Percentiles rank a stretch among this genome's conserved stretches.
Evolutionary conservation across 2,329 filamentous ascomycete genomes (phyloP).

Genomic region (Fusarium sp.): DNA sequence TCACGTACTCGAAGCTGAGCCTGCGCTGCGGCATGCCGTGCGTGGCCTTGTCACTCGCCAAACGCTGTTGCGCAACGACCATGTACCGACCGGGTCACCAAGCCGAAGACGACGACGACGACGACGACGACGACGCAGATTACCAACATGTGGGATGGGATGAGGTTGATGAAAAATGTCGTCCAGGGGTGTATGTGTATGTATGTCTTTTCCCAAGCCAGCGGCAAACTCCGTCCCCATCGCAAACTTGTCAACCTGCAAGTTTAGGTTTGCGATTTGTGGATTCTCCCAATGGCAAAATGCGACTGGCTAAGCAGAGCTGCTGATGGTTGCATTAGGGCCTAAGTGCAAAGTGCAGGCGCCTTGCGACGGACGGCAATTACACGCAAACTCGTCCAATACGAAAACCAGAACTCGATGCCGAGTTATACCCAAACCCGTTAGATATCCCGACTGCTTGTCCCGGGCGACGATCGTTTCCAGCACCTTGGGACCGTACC

Average conservation of each 20-base stretch:
- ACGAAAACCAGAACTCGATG: conserved; percentile 10
- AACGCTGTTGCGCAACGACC: background rate
- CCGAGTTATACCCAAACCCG: background rate
- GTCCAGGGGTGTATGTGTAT: background rate
- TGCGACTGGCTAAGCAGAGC: conserved; percentile 35
- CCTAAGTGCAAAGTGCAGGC: conserved; percentile 1
- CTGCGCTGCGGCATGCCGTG: background rate
- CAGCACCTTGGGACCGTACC: conserved; percentile 1
- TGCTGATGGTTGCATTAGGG: conserved; percentile 28
- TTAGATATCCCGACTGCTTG: background rate
- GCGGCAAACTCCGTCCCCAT: background rate
- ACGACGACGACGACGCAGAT: background rate
- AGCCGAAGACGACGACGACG: background rate
- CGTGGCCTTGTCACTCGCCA: conserved; percentile 4
- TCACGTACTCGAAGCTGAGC: conserved; percentile 2
- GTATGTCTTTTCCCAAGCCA: background rate
- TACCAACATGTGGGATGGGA: background rate
- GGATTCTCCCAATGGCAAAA: conserved; percentile 7
- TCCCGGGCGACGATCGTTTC: conserved; percentile 8
- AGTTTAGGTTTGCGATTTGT: background rate
- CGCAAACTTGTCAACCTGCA: conserved; percentile 2
- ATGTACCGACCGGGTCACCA: background rate
- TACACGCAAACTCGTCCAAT: background rate
- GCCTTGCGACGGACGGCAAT: conserved; percentile 11
- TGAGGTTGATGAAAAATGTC: background rate